Conservation (phyloP, 805 yeast species). For the Lipomyces chichibuensis region DNA sequence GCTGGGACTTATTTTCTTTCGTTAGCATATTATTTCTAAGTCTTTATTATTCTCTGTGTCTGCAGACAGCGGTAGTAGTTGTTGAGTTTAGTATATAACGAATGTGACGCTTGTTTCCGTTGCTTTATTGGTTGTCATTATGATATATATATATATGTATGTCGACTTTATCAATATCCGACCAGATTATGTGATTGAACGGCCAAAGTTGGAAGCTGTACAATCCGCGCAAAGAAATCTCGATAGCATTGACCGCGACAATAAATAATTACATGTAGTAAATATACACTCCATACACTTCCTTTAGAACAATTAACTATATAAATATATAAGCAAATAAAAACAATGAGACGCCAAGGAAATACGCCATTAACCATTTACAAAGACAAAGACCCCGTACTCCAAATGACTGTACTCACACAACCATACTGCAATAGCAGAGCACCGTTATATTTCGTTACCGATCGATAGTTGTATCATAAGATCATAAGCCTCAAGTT, state of each 20-base stretch:
- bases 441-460: not conserved
- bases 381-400: not conserved
- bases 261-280: not conserved
- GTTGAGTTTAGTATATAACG: not conserved
- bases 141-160: too few species aligned
- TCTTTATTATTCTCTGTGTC: not conserved
- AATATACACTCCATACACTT: not conserved
- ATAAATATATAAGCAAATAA: not conserved
- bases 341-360: not conserved
- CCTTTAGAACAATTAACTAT: not conserved
- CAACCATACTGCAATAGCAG: not conserved
- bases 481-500: not conserved
- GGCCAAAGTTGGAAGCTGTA: too few species aligned
- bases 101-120: not conserved
- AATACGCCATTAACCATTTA: not conserved
- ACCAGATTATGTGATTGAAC: too few species aligned
- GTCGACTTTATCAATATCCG: too few species aligned
- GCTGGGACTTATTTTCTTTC: not conserved
- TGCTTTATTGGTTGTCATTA: too few species aligned
- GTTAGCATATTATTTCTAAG: not conserved
- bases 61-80: not conserved
- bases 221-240: too few species aligned
- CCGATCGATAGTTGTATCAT: not conserved
- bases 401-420: not conserved
- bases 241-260: not conserved